Percentiles rank a stretch among this genome's conserved stretches.
Conservation (phyloP, 441 rosid genomes). For the Pelargonium cotyledonis region DNA sequence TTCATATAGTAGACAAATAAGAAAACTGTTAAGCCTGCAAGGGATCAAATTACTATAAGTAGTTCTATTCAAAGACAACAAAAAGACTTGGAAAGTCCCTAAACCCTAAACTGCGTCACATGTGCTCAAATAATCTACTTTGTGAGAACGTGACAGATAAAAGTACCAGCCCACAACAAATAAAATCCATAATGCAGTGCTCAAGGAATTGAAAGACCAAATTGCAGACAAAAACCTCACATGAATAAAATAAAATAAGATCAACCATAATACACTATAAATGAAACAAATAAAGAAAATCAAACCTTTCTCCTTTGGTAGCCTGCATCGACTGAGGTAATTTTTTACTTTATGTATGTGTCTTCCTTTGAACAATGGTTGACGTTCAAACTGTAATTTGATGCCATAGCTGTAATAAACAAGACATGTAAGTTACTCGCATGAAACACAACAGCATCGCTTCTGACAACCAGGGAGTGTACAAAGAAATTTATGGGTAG, state of each 20-base stretch:
- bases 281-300: background rate
- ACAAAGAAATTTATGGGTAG: background rate
- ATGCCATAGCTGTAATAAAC: slow-evolving; percentile 48
- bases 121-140: too few relatives aligned
- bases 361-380: slow-evolving; percentile 44
- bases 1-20: too few relatives aligned
- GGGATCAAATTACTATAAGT: too few relatives aligned
- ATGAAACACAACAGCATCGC: slow-evolving; percentile 1
- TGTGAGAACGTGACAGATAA: background rate
- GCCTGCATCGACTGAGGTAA: slow-evolving; percentile 34
- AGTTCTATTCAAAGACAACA: too few relatives aligned
- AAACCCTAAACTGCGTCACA: too few relatives aligned
- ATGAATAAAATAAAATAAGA: background rate
- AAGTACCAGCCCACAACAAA: too few relatives aligned
- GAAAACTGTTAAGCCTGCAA: too few relatives aligned
- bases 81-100: too few relatives aligned
- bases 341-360: slow-evolving; percentile 54
- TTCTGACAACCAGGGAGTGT: background rate
- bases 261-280: background rate
- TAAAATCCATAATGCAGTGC: too few relatives aligned
- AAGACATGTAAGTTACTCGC: slow-evolving; percentile 7
- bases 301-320: slow-evolving; percentile 53
- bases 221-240: background rate
- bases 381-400: slow-evolving; percentile 31
- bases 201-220: background rate